Evolutionary conservation across 208 protist genomes (phyloP), one percentile per base, ranked within the genome.

Genomic region (Trichomonas gallinae): DNA sequence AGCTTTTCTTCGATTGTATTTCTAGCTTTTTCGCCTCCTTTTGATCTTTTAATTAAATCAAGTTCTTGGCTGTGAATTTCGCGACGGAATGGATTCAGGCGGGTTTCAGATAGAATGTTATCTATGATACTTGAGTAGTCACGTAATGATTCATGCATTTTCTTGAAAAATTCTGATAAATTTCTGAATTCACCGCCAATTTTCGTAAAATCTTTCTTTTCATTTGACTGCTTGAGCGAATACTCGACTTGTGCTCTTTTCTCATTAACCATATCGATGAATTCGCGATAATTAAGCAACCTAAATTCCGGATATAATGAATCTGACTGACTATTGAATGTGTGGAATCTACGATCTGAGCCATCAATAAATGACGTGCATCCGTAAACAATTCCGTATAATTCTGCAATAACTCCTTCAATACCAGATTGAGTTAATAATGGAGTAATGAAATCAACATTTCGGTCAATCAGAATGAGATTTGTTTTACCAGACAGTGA

Each of bases 371-470:
- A 72, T 72, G 58, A 72, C 21, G 58, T 72, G 21, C 21, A n/a
- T 72, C 58, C 58, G 58, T 72, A 72, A 6, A 72, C 26, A 72
- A 72, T 85, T 42, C 81, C 34, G 34, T 85, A 34, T 42, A 85
- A 34, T 42, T 42, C 34, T 85, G 34, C 81, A 63, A 96, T 48
- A 34, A 96, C 10, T 46, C 93, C 93, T 82, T 96, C 93, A 96
- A 82, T 40, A 10, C 23, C 36, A 31, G 13, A 31, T 48, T 44
- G 40, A 1, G 49, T 96, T 10, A 49, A 34, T 31, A 96, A 40
- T n/a, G 93, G 93, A 44, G 93, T 96, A 34, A 96, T 44, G 17
- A 83, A 40, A 96, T 96, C 93, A 42, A 45, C 93, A 42, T 0
- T 45, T 40, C 93, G 0, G 26, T 96, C 93, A n/a, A 96, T 96